Base-by-base conservation (phyloP, 2,329 filamentous ascomycete species). In the Cladosporium colombiae region DNA sequence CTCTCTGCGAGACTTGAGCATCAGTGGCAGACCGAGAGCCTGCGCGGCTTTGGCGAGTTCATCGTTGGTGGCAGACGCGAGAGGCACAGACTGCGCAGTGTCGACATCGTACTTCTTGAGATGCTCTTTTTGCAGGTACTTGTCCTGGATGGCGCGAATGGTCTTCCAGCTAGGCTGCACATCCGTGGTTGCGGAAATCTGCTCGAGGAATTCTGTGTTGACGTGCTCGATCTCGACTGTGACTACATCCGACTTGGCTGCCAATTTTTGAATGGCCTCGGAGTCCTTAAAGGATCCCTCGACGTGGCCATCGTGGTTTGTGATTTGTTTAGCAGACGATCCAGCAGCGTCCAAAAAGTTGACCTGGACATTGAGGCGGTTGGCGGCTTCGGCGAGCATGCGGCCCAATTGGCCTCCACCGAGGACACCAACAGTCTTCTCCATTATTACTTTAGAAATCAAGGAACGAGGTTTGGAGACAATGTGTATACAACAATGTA, bases 181-280 rank as follows among this genome's bases (percentile, higher is more conserved):
- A 68, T 86, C 80, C 4, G 90, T 87, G 37, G 89, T 87, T 62
- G 83, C 81, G 5, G 86, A 87, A 65, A 97, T 88, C 75, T 96
- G 91, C 78, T 97, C 92, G 5, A 97, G 85, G 27, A 95, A 89
- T 62, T 92, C 84, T n/a, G 92, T 95, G 78, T 97, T 88, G 66
- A 97, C 90, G 79, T 97, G 94, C 82, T 98, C 94, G 69, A 97
- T 97, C 79, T 98, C 94, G 16, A 96, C 91, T 0, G 93, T 97
- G 68, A 97, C 82, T 18, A 96, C 87, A 76, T 96, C 91, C 72
- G 89, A 92, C 37, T 83, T 80, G 46, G 85, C 80, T 2, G 94
- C 93, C n/a, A 98, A 83, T 76, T 92, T 84, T 52, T 88, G 87
- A 70, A 98, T 93, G 70, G 91, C 89, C 37, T 86, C 86, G 0